Conservation (phyloP, 75 land plant species). For the Cupressus sempervirens region DNA sequence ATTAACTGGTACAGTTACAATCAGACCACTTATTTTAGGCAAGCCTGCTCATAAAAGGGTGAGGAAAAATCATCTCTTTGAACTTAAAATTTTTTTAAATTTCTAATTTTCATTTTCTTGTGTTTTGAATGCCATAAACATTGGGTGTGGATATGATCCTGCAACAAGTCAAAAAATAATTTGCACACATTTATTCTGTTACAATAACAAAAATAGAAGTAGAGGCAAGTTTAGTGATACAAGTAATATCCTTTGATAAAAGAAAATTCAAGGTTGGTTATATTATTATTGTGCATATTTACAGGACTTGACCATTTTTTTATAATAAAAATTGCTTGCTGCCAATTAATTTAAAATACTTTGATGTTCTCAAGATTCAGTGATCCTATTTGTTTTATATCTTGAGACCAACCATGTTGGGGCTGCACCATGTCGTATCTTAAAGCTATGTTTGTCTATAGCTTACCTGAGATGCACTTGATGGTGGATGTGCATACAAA, state of each 20-base stretch:
- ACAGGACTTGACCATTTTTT: not conserved
- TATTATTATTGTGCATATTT: not conserved
- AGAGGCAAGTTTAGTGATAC: constrained; percentile 61
- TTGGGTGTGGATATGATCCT: not conserved
- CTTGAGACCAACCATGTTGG: not conserved
- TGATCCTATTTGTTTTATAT: not conserved
- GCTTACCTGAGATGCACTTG: not conserved
- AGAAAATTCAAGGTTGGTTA: constrained; percentile 86
- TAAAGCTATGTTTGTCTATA: not conserved
- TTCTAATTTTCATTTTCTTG: not conserved
- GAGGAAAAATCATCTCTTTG: constrained; percentile 8
- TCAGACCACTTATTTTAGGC: constrained; percentile 54
- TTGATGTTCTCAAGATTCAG: not conserved
- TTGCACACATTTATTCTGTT: constrained; percentile 83
- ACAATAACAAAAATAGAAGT: constrained; percentile 66
- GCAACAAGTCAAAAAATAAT: constrained; percentile 74
- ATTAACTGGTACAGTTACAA: constrained; percentile 57
- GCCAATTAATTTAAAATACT: not conserved
- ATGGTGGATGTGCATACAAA: not conserved
- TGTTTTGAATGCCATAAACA: not conserved
- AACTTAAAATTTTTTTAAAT: not conserved
- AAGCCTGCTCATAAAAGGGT: constrained; percentile 60
- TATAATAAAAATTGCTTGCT: not conserved
- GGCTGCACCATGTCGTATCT: not conserved
- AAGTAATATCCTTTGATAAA: constrained; percentile 62